Conservation (phyloP, 257 asterid species). For the Lavandula angustifolia region DNA sequence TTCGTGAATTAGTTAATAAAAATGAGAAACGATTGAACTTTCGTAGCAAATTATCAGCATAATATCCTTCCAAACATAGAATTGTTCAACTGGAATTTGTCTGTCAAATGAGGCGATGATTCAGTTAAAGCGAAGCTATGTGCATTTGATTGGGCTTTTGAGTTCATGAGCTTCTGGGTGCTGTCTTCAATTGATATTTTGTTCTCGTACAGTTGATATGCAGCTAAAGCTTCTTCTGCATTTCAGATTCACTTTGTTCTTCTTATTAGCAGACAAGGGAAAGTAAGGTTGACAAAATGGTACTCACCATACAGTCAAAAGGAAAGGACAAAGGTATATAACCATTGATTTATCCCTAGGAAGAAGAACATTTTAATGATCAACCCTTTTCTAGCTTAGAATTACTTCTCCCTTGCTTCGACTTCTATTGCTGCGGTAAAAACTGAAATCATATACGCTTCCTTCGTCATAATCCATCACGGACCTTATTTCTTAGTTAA, state of each 20-base stretch:
- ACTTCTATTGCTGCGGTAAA: background rate
- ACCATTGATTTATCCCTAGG: conserved; percentile 15
- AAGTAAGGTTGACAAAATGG: conserved; percentile 68
- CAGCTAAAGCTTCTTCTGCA: conserved; percentile 28
- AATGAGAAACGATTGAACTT: background rate
- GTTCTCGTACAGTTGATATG: conserved; percentile 10
- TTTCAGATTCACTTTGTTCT: conserved; percentile 67
- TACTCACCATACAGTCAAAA: conserved; percentile 62
- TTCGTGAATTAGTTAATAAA: conserved; percentile 7
- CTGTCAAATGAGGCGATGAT: background rate
- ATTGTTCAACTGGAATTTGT: background rate
- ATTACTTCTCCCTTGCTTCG: conserved; percentile 9
- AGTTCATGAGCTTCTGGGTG: background rate
- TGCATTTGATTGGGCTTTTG: background rate
- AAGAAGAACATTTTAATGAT: conserved; percentile 12
- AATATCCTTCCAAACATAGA: background rate
- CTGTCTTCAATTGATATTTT: background rate
- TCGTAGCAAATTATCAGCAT: background rate
- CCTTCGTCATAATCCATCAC: background rate
- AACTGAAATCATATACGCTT: conserved; percentile 11
- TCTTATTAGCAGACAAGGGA: conserved; percentile 64
- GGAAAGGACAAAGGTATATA: conserved; percentile 60
- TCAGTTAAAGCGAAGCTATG: conserved; percentile 14
- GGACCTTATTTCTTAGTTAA: conserved; percentile 12
- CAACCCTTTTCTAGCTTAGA: background rate